Percentiles rank a stretch among this genome's conserved stretches.
These are phyloP conservation scores for Aspergillus ochraceoroseus DNA, from an alignment of 2,329 filamentous ascomycete species.

Conservation along the genomic window DNA sequence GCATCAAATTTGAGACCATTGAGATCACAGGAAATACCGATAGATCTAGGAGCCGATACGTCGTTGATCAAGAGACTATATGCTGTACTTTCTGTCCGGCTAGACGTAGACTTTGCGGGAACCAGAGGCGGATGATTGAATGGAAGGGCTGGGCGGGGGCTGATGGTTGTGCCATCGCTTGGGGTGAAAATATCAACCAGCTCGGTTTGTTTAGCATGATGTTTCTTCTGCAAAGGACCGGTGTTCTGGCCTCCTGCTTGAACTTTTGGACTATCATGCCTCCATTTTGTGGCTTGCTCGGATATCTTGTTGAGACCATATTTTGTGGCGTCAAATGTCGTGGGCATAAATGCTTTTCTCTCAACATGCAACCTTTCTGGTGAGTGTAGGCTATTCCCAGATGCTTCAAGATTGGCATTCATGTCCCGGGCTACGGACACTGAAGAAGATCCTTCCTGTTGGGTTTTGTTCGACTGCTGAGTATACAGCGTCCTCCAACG, in stretches of 20 bases:
- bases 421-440: background rate
- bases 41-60: too few species aligned
- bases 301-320: conserved; percentile 15
- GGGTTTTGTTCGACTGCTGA: background rate
- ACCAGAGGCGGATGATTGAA: conserved; percentile 22
- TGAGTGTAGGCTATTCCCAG: background rate
- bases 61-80: background rate
- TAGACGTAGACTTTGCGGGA: conserved; percentile 8
- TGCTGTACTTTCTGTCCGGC: background rate
- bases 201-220: conserved; percentile 2
- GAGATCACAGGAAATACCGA: conserved; percentile 5
- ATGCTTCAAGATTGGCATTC: background rate
- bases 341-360: conserved; percentile 4
- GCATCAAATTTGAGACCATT: conserved; percentile 9
- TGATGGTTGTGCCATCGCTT: background rate
- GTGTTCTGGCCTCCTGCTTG: background rate
- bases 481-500: conserved; percentile 22
- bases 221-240: background rate
- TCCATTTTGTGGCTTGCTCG: background rate
- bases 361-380: background rate
- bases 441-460: background rate
- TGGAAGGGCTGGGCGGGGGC: conserved; percentile 7
- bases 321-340: conserved; percentile 18
- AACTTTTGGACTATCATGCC: background rate
- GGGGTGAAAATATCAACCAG: conserved; percentile 17